Evolutionary conservation across 495 filamentous ascomycete genomes (phyloP).

Genomic region (Sordaria brevicollis): DNA sequence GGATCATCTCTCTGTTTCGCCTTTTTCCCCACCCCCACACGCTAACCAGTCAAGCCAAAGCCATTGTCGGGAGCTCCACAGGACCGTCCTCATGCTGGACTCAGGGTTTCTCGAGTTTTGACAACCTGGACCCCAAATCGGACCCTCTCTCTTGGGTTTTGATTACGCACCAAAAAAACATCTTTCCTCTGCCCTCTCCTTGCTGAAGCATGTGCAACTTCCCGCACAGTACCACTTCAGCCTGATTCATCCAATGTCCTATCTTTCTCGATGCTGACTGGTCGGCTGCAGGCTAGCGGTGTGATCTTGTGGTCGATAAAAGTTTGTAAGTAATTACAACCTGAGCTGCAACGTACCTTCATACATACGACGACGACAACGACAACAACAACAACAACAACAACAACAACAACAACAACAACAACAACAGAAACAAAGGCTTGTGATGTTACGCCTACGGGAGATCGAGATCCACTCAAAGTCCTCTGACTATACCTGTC

Average conservation of each 20-base stretch:
- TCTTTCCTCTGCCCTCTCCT: neutral
- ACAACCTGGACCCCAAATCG: neutral
- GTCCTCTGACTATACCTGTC: neutral
- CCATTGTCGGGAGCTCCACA: neutral
- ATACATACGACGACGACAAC: neutral
- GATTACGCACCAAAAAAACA: neutral
- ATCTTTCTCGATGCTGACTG: neutral
- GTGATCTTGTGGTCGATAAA: neutral
- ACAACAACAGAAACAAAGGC: neutral
- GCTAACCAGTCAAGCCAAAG: neutral
- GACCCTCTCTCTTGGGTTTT: neutral
- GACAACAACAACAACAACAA: no score
- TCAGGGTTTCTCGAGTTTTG: neutral
- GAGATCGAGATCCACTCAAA: neutral
- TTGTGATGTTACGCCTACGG: neutral
- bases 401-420: no score
- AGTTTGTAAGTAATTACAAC: neutral
- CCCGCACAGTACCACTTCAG: neutral
- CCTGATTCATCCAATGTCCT: neutral
- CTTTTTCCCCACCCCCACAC: neutral
- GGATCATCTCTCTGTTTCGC: neutral
- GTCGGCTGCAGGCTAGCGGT: neutral
- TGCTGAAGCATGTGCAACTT: neutral
- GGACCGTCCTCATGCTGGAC: neutral
- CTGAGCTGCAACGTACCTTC: neutral